Evolutionary conservation across 1,284 basidiomycete genomes (phyloP).

Genomic region (Thecaphora thlaspeos): DNA sequence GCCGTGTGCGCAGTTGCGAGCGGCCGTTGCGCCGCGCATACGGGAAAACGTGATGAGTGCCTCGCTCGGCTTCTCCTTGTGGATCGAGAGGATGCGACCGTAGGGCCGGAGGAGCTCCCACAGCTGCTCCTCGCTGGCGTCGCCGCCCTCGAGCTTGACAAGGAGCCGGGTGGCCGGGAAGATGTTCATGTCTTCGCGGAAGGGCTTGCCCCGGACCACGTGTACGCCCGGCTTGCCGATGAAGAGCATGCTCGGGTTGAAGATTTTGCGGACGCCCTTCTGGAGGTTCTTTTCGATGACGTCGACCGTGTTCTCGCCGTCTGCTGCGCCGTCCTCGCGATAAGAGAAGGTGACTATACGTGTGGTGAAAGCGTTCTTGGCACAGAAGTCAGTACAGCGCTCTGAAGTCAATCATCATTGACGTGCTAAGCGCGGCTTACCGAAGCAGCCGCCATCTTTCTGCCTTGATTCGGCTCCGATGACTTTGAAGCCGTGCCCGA

Average conservation of each 20-base stretch:
- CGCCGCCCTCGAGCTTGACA: slow-evolving; percentile 43
- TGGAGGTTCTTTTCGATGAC: slow-evolving; percentile 40
- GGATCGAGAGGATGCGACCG: slow-evolving; percentile 73
- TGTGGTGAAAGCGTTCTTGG: too few relatives aligned
- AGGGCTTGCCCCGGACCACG: slow-evolving; percentile 48
- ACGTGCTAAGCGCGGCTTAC: too few relatives aligned
- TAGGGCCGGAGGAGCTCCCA: slow-evolving; percentile 67
- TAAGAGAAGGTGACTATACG: slow-evolving; percentile 38
- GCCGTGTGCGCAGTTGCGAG: slow-evolving; percentile 82
- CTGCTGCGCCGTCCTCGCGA: slow-evolving; percentile 25
- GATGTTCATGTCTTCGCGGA: slow-evolving; percentile 49
- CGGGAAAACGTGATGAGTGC: slow-evolving; percentile 40
- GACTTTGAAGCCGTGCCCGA: slow-evolving; percentile 49
- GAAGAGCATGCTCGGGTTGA: slow-evolving; percentile 33
- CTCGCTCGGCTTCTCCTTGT: slow-evolving; percentile 39
- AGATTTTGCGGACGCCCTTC: slow-evolving; percentile 24
- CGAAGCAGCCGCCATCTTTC: slow-evolving; percentile 49
- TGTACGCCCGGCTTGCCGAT: slow-evolving; percentile 41
- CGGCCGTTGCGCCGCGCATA: slow-evolving; percentile 72
- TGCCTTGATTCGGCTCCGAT: slow-evolving; percentile 41
- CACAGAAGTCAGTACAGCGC: too few relatives aligned
- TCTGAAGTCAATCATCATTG: too few relatives aligned
- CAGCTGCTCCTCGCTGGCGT: slow-evolving; percentile 41
- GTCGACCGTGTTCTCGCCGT: slow-evolving; percentile 29
- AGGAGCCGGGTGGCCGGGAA: slow-evolving; percentile 39